Percentiles rank a stretch among this genome's conserved stretches.
These are phyloP conservation scores for Ligustrum vulgare DNA, from an alignment of 257 asterid genomes.

Conservation along the genomic window DNA sequence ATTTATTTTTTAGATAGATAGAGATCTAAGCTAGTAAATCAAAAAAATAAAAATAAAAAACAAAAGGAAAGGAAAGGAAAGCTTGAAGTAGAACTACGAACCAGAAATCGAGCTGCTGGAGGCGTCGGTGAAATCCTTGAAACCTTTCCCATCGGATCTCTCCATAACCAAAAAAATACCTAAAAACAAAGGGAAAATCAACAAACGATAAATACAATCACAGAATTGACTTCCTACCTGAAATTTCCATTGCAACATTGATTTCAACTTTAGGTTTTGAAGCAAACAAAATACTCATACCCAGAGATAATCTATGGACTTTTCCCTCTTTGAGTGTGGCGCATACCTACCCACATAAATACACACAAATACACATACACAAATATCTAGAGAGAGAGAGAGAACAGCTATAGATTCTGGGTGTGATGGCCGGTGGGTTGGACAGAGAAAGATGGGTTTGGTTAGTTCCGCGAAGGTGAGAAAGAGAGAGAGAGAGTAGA, in stretches of 20 bases:
- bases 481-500: not conserved
- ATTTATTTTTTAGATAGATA: not conserved
- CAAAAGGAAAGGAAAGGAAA: not conserved
- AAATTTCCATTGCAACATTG: not conserved
- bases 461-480: not conserved
- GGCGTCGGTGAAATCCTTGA: slow-evolving; percentile 36
- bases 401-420: not conserved
- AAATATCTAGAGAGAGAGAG: not conserved
- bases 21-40: slow-evolving; percentile 12
- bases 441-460: not conserved
- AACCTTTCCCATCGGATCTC: slow-evolving; percentile 41
- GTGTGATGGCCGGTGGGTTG: not conserved
- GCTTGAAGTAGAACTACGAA: slow-evolving; percentile 24
- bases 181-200: not conserved
- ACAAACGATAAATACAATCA: slow-evolving; percentile 6
- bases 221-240: slow-evolving; percentile 10
- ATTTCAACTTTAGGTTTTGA: slow-evolving; percentile 36
- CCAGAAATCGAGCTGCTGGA: slow-evolving; percentile 53
- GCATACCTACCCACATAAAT: slow-evolving; percentile 1
- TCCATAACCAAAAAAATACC: slow-evolving; percentile 37
- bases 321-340: not conserved
- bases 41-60: slow-evolving; percentile 2
- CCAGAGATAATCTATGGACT: not conserved
- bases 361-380: not conserved
- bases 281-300: slow-evolving; percentile 31